Base-by-base conservation (phyloP, 2,329 filamentous ascomycete species). In the Sporothrix globosa region DNA sequence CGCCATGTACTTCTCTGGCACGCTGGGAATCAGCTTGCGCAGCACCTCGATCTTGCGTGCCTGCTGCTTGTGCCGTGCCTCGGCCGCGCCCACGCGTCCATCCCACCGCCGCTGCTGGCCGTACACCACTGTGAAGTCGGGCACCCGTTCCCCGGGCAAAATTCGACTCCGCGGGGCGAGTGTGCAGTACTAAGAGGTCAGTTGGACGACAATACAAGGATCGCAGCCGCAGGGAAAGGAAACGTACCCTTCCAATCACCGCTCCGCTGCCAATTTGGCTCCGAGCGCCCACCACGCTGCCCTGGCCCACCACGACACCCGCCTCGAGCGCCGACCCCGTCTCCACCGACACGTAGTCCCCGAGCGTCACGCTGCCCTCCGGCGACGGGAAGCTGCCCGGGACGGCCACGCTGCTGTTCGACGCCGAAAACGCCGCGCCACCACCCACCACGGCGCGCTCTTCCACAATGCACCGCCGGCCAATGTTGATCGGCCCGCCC, bases 381-480 rank as follows among this genome's bases (percentile, higher is more conserved):
- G 70, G 74, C 19, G 48, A 4, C 5, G 66, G 66, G 19, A 56
- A 68, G 17, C 50, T 46, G 24, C 67, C 67, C 7, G 67, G 67
- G 11, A 68, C 50, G 2, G 19, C 34, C 14, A 44, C 34, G 44
- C 6, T 77, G n/a, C 78, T 77, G 3, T 9, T 44, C 14, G 58
- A 76, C 69, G 34, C n/a, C 44, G 52, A 13, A 14, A 44, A 46
- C 39, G 69, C 27, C 11, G 69, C 48, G 30, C 46, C 74, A 24
- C 83, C 84, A 19, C 88, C 88, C 19, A 92, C 78, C 27, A 83
- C 81, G 10, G 85, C 80, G 70, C 88, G 82, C 81, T 98, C 96
- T 75, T 91, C 88, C 56, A 98, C 85, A 60, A 97, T 91, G 76
- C 92, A 96, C 68, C 91, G 89, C 71, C 92, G 89, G 34, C 94